A percentile compares a stretch with the other conserved stretches of the same genome.
These are phyloP conservation scores for Penicillium sp. DNA, from an alignment of 2,329 filamentous ascomycete species.

Conservation along the genomic window DNA sequence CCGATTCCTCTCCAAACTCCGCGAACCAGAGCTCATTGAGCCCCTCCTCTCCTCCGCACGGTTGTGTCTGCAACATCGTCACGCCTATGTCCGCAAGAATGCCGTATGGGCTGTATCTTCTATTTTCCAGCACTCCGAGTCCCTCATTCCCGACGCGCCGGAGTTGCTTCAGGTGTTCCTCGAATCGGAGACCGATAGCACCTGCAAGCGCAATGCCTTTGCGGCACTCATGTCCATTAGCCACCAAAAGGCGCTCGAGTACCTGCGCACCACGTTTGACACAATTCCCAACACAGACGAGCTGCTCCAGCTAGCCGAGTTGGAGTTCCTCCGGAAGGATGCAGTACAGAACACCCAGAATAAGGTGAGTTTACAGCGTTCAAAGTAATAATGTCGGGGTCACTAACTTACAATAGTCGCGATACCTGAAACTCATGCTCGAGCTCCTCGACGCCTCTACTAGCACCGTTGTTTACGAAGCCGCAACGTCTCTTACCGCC, in stretches of 20 bases:
- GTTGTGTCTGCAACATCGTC: constrained; percentile 89
- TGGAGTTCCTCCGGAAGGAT: constrained; percentile 98
- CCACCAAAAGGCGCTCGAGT: constrained; percentile 87
- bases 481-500: constrained; percentile 88
- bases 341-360: constrained; percentile 92
- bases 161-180: constrained; percentile 89
- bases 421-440: constrained; percentile 91
- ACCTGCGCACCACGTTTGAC: constrained; percentile 85
- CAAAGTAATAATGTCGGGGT: not conserved
- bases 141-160: constrained; percentile 89
- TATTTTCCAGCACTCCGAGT: constrained; percentile 86
- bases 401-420: constrained; percentile 57
- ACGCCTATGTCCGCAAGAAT: constrained; percentile 97
- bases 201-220: constrained; percentile 97
- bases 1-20: constrained; percentile 93
- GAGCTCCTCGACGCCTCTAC: constrained; percentile 90
- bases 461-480: constrained; percentile 96
- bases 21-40: constrained; percentile 93
- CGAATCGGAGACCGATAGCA: constrained; percentile 84
- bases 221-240: constrained; percentile 86
- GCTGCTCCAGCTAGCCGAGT: constrained; percentile 84
- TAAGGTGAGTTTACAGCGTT: constrained; percentile 60
- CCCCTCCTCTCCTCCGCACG: constrained; percentile 89
- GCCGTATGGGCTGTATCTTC: constrained; percentile 92
- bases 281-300: constrained; percentile 93